Base-by-base conservation (phyloP, 1,284 basidiomycete genomes). In the Malassezia equina region DNA sequence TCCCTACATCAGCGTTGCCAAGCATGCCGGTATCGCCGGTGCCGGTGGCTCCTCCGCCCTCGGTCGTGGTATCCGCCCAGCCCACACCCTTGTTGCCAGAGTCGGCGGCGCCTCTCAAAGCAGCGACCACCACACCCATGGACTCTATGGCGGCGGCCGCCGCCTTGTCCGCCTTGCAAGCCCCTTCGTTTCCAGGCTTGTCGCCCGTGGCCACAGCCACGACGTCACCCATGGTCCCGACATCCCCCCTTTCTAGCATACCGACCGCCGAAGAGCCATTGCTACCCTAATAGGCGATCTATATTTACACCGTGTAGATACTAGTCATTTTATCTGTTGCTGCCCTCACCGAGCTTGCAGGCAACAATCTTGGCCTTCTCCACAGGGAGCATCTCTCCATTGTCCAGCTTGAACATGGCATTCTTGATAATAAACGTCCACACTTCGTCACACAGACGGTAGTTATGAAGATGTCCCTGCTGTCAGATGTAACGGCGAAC, bases 401-500 rank as follows among this genome's bases (percentile, higher is more conserved):
- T 71, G 55, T 74, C 71, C n/a, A 74, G 51, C 53, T 73, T 74
- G 40, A 74, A 55, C 36, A 66, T 62, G 1, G 67, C 69, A 40
- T 72, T 64, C 29, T 68, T 66, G 8, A 72, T 66, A 5, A 66
- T 60, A 56, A 72, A 74, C 4, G 69, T 72, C 71, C 71, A 74
- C 29, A 74, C 71, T 47, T 74, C 71, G 50, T 74, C 69, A 55
- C 71, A 74, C 15, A 64, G 59, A 17, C 67, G 55, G 58, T 74
- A 74, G 57, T 67, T 63, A 52, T 66, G 65, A 29, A 74, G 45
- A 32, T 74, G 69, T 13, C 71, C 71, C 67, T 70, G 40, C n/a
- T 39, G 47, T 28, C 2, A 39, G 31, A 21, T 5, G 43, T n/a
- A 6, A 19, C 7, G 4, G 28, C 61, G 40, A 36, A 69, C 68